Evolutionary conservation across 257 asterid genomes (phyloP), one percentile per base, ranked within the genome.

Genomic region (Plantago major): DNA sequence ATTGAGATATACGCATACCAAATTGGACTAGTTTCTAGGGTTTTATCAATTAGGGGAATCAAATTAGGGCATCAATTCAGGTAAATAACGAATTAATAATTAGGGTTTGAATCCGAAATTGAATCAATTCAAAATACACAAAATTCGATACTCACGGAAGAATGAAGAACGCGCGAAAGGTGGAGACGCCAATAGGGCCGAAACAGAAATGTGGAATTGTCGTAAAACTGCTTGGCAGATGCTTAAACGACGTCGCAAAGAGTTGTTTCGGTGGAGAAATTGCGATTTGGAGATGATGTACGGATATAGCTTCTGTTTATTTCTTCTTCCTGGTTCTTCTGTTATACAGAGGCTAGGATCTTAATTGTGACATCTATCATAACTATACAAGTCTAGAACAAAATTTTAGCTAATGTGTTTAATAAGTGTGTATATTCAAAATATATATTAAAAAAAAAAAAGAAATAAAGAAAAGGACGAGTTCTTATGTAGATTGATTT

Each of bases 41-140:
- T 67, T 76, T 73, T 67, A 65, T 47, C 67, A 76, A 56, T 76
- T 76, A 62, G 82, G 78, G 79, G 17, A 71, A 65, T 38, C 62
- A 33, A 55, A 69, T 53, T 69, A 63, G 67, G 56, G 67, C 73
- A 45, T 60, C 46, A 67, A 46, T 59, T 48, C 47, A 14, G 22
- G 61, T 30, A 40, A 58, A 58, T 42, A 46, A 28, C 17, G 56
- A 49, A 46, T 67, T 63, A 38, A 46, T 71, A 70, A 67, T 72
- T 69, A 66, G 45, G 55, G 46, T n/a, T 42, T 15, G 9, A 45
- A 48, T 30, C 19, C 58, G 45, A 50, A 67, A 58, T 42, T 45
- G 8, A 59, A 62, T 71, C 71, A 55, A 70, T 55, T 8, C 69
- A 42, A 30, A 42, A 43, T 38, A 12, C 16, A 10, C 12, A 43